Base-by-base conservation (phyloP, 345 rosid genomes). In the Brassica nigra region DNA sequence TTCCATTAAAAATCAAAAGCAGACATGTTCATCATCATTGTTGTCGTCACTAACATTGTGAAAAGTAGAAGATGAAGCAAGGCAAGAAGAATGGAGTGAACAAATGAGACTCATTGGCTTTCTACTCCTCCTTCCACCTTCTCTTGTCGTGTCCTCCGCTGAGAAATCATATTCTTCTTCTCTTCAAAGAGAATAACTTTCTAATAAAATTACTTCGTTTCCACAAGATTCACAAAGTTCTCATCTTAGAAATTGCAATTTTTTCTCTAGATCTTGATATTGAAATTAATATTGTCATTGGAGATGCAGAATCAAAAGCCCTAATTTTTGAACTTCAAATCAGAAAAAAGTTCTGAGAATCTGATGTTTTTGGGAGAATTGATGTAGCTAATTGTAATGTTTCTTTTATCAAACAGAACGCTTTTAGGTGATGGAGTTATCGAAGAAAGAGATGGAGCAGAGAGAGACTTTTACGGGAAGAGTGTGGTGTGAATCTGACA, bases 31-130 rank as follows among this genome's bases (percentile, higher is more conserved):
- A 74, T 49, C 80, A 37, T 80, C 73, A 37, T 80, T 73, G 34
- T 76, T 36, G 9, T 36, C 71, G 68, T 81, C 76, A 37, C 34
- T 39, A 36, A 10, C 9, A n/a, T 84, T 76, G 61, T 77, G 83
- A 81, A 92, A 90, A 81, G 93, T 85, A 52, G 95, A 90, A 54
- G 88, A 47, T n/a, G 86, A 55, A 30, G 93, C 86, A 62, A 94
- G 88, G 63, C 96, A 92, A 54, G 90, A 85, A 37, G 95, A 90
- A 71, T 83, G 87, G 66, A 89, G 89, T 83, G 85, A 81, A 81
- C 91, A 79, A 74, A 84, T 83, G 54, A 79, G 74, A 64, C 54
- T 80, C 78, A 80, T 88, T 34, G 90, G 83, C 73, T 80, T 87
- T 71, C 87, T 86, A 54, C 84, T 84, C 37, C 85, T 67, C 36